Evolutionary conservation across 805 yeast species (phyloP), one percentile per base, ranked within the genome.

Genomic region (Candida loeiensis): DNA sequence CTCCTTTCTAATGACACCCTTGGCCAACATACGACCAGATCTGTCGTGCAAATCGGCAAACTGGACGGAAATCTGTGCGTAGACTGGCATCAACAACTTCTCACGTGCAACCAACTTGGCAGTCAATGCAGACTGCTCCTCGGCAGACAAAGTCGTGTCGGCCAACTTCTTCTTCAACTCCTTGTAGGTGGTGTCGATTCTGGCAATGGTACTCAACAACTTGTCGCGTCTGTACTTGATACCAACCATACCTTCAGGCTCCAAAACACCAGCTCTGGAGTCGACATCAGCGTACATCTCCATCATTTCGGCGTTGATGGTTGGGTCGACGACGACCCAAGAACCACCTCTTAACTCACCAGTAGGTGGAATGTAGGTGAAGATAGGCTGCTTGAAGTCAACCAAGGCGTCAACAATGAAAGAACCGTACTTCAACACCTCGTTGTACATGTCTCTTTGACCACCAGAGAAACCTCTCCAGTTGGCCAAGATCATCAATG

Each of bases 401-500:
- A 88, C 95, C 46, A 93, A 76, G 11, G 99, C 97, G 63, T 93
- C 99, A 49, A 93, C 99, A 67, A 93, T 93, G 66, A 76, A 88
- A 3, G 98, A 81, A 61, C 99, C 99, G 61, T 86, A 93, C 67
- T 93, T 93, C 71, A 93, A 81, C 32, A 93, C 95, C 72, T 93
- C 99, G 58, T 90, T 88, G 77, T 85, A 95, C 99, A 93, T 93
- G 67, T 93, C 99, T 63, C 97, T 86, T 75, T 93, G 99, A 64
- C 99, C 99, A 74, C 99, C 99, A 51, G 97, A 88, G 81, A 93
- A 93, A 58, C 99, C 99, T 81, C 99, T 86, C 99, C 99, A 93
- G 79, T 93, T 93, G 45, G 99, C 99, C 54, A 93, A 72, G 51
- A 93, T 88, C 95, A 93, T 86, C 65, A 93, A 75, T 48, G 99